Conservation (phyloP, 768 basidiomycete species). For the Tulasnella sp. region DNA sequence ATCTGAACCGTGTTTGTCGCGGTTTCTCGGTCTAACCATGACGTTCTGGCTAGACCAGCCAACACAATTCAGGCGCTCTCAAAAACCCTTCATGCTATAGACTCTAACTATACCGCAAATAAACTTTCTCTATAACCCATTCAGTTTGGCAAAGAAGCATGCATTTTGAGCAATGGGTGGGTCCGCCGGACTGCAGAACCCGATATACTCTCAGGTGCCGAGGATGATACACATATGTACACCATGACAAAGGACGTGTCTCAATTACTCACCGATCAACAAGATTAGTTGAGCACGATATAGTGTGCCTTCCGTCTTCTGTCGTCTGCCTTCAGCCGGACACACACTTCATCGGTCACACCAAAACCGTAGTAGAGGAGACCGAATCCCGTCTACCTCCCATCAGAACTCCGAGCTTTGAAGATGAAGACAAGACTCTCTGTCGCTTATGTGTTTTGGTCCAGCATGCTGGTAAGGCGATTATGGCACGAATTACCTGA, state of each 20-base stretch:
- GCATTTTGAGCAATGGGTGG: too few species aligned
- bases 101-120: too few species aligned
- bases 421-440: too few species aligned
- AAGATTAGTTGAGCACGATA: background rate
- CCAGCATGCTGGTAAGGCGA: background rate
- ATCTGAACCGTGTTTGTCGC: background rate
- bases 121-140: too few species aligned
- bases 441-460: too few species aligned
- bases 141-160: too few species aligned
- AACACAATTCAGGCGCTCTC: background rate
- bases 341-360: background rate
- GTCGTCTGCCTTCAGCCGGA: background rate
- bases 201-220: too few species aligned
- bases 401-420: background rate
- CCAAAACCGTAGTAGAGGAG: background rate
- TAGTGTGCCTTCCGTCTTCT: background rate
- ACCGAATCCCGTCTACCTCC: background rate
- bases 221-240: too few species aligned
- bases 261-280: too few species aligned
- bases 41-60: background rate
- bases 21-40: background rate
- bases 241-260: too few species aligned
- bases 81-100: background rate
- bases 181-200: too few species aligned
- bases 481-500: background rate